These are phyloP conservation scores for Colletotrichum brevisporum DNA, from an alignment of 2,329 filamentous ascomycete species.

Conservation along the genomic window DNA sequence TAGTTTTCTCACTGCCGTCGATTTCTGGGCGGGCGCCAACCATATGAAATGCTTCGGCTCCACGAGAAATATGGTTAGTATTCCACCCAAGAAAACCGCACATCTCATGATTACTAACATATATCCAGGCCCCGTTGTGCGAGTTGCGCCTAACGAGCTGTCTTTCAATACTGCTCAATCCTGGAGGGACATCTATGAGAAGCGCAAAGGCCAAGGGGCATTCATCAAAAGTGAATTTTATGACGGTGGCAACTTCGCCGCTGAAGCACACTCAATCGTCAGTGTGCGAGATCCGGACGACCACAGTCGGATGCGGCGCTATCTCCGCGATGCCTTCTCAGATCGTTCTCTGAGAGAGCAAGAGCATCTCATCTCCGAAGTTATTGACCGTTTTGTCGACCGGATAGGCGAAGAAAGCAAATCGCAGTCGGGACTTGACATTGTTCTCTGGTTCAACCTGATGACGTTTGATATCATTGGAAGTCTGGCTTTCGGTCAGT, in stretches of 20 bases:
- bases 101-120: not conserved
- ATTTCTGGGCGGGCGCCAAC: constrained; percentile 9
- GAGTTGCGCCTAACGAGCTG: constrained; percentile 13
- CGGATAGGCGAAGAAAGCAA: not conserved
- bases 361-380: not conserved
- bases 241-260: constrained; percentile 43
- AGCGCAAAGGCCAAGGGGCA: constrained; percentile 34
- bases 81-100: not conserved
- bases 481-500: not conserved
- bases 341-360: constrained; percentile 27
- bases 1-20: not conserved
- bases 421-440: not conserved
- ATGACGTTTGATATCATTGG: constrained; percentile 42
- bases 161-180: constrained; percentile 12
- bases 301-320: constrained; percentile 43
- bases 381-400: constrained; percentile 3
- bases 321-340: constrained; percentile 46
- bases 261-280: constrained; percentile 41
- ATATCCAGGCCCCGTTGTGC: constrained; percentile 2
- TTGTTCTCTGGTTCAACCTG: constrained; percentile 42
- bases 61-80: constrained; percentile 12
- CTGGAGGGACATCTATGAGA: constrained; percentile 40
- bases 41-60: not conserved
- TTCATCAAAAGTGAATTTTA: constrained; percentile 47
- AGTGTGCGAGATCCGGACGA: constrained; percentile 43